These are phyloP conservation scores for Venturia aucupariae DNA, from an alignment of 2,329 filamentous ascomycete species.

Conservation along the genomic window DNA sequence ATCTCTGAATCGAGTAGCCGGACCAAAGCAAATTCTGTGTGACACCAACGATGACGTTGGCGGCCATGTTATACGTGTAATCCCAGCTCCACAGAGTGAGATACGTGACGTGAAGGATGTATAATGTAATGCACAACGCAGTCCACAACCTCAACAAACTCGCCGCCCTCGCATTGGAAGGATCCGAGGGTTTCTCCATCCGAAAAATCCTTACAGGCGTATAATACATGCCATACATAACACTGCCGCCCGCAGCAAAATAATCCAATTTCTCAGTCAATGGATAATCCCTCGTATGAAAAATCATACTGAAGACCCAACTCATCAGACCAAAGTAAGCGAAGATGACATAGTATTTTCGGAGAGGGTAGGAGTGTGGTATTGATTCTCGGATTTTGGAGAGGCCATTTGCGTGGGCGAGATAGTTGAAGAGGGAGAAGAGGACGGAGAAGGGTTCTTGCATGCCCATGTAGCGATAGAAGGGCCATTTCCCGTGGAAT, in stretches of 20 bases:
- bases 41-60: constrained; percentile 75
- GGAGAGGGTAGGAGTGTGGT: constrained; percentile 63
- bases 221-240: constrained; percentile 87
- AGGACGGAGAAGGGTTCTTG: constrained; percentile 92
- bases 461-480: constrained; percentile 79
- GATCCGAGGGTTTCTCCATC: constrained; percentile 45
- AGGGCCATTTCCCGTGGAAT: constrained; percentile 99
- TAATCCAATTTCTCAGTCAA: constrained; percentile 93
- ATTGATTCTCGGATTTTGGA: constrained; percentile 59
- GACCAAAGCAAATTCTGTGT: constrained; percentile 79
- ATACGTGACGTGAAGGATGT: constrained; percentile 69
- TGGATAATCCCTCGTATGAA: constrained; percentile 81
- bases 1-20: constrained; percentile 69
- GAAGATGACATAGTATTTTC: constrained; percentile 71
- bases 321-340: constrained; percentile 72
- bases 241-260: constrained; percentile 81
- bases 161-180: constrained; percentile 32
- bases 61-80: constrained; percentile 96
- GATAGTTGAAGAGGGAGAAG: constrained; percentile 86
- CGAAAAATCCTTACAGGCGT: constrained; percentile 73
- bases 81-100: constrained; percentile 82
- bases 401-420: constrained; percentile 74
- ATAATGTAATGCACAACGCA: constrained; percentile 58
- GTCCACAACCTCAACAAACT: constrained; percentile 67
- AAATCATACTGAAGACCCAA: constrained; percentile 84